Conservation (phyloP, 2,329 filamentous ascomycete species). For the Aurifilum marmelostoma region DNA sequence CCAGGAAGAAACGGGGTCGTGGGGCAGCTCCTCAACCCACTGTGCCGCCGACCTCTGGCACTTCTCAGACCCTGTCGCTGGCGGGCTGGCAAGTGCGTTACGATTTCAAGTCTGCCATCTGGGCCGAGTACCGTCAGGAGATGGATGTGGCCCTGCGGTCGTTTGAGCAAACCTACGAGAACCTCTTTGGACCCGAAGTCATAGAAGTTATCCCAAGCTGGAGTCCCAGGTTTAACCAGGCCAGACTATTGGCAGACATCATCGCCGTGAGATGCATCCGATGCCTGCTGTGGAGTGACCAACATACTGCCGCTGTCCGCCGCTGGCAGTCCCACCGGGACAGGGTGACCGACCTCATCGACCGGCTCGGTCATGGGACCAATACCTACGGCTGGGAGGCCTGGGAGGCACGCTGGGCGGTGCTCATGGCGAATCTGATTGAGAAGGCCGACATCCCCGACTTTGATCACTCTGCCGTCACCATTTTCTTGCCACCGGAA, state of each 20-base stretch:
- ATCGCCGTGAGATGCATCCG: conserved; percentile 80
- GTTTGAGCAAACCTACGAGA: conserved; percentile 86
- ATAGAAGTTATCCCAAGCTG: conserved; percentile 88
- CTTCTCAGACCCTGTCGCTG: conserved; percentile 81
- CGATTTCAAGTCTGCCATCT: conserved; percentile 88
- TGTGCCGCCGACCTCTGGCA: conserved; percentile 78
- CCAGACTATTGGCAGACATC: conserved; percentile 82
- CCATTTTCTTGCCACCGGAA: conserved; percentile 59
- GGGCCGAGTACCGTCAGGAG: conserved; percentile 92
- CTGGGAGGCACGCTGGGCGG: conserved; percentile 80
- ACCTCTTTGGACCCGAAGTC: conserved; percentile 78
- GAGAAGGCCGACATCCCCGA: conserved; percentile 57
- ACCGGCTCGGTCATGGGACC: conserved; percentile 81
- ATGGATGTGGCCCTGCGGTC: conserved; percentile 85
- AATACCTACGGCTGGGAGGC: conserved; percentile 92
- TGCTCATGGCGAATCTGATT: conserved; percentile 64
- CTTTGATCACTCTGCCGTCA: conserved; percentile 47
- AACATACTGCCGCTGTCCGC: conserved; percentile 78
- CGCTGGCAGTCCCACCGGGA: conserved; percentile 79
- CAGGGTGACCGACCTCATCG: conserved; percentile 75
- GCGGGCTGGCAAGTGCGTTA: conserved; percentile 93
- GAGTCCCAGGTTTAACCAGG: conserved; percentile 90
- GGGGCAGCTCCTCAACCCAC: conserved; percentile 79
- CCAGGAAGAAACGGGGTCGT: conserved; percentile 82
- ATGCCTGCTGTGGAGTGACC: conserved; percentile 78